These are phyloP conservation scores for Microbotryum intermedium DNA, from an alignment of 1,284 basidiomycete species.

Conservation along the genomic window DNA sequence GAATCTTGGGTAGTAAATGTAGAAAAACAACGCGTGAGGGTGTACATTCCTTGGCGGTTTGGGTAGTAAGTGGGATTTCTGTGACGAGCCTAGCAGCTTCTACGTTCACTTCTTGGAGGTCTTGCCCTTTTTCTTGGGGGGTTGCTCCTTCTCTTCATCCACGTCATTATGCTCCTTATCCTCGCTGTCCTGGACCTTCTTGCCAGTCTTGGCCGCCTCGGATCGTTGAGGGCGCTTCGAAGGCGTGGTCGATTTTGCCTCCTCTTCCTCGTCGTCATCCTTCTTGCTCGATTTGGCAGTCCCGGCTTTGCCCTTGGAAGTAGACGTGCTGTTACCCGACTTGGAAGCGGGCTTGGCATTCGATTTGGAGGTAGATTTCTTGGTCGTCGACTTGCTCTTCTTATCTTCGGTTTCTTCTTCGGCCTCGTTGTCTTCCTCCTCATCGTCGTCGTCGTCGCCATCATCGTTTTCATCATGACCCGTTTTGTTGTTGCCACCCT, in stretches of 20 bases:
- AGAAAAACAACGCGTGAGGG: not conserved
- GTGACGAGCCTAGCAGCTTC: not conserved
- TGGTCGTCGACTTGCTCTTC: constrained; percentile 18
- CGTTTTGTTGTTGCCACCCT: not conserved
- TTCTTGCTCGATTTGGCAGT: constrained; percentile 3
- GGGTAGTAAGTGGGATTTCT: not conserved
- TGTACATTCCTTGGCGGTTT: not conserved
- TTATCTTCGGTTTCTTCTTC: constrained; percentile 14
- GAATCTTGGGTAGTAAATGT: not conserved
- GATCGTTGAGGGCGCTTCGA: constrained; percentile 1
- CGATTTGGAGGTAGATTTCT: constrained; percentile 2
- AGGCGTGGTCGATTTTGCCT: not conserved
- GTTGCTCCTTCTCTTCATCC: constrained; percentile 1
- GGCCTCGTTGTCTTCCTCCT: not conserved
- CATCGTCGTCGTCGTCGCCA: not conserved
- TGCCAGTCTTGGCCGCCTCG: not conserved
- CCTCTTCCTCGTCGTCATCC: constrained; percentile 1
- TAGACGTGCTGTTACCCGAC: constrained; percentile 1
- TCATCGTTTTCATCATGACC: constrained; percentile 5
- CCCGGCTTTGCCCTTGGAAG: not conserved
- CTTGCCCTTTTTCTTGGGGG: constrained; percentile 20
- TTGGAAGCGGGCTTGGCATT: not conserved
- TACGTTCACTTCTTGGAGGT: not conserved
- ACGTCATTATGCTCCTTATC: constrained; percentile 8
- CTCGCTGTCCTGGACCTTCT: constrained; percentile 14